phyloP scores from a whole-genome alignment of 2,329 filamentous ascomycete genomes.

The Dothiorella sarmentorum region DNA sequence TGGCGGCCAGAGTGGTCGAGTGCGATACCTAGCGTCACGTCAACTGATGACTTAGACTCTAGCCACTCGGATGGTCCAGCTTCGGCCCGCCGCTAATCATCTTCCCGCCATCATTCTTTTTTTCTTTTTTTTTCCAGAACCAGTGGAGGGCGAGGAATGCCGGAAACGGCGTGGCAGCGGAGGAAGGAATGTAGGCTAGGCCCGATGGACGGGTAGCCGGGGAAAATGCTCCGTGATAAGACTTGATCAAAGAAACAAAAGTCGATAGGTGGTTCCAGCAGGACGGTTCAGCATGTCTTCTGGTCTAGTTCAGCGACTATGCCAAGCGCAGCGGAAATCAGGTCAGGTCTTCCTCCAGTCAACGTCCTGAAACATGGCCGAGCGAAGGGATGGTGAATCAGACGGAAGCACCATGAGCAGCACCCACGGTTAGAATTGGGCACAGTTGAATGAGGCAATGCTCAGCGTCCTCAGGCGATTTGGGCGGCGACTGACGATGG shows the following conservation, averaged over 20 bases:
- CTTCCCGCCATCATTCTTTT: constrained; percentile 15
- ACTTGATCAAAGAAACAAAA: constrained; percentile 15
- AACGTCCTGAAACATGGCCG: constrained; percentile 4
- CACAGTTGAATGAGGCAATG: background rate
- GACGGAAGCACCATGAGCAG: background rate
- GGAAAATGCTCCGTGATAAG: background rate
- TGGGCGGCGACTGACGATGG: background rate
- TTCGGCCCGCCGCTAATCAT: constrained; percentile 4
- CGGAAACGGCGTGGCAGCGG: constrained; percentile 19
- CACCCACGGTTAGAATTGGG: constrained; percentile 14
- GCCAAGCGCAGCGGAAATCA: constrained; percentile 7
- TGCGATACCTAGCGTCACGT: constrained; percentile 5
- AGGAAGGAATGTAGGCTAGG: constrained; percentile 13
- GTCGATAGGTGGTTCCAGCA: background rate
- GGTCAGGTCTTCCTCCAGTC: no score
- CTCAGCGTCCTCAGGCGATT: constrained; percentile 8
- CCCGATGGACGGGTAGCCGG: background rate
- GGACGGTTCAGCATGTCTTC: background rate
- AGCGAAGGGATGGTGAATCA: constrained; percentile 11
- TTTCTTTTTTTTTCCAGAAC: constrained; percentile 16
- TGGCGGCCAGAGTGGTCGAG: background rate
- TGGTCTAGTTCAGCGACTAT: background rate
- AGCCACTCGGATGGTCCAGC: constrained; percentile 13
- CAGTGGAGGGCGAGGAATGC: constrained; percentile 11
- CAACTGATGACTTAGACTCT: constrained; percentile 3